These are phyloP conservation scores for Podospora pseudocomata DNA, from an alignment of 495 filamentous ascomycete species.

Conservation along the genomic window DNA sequence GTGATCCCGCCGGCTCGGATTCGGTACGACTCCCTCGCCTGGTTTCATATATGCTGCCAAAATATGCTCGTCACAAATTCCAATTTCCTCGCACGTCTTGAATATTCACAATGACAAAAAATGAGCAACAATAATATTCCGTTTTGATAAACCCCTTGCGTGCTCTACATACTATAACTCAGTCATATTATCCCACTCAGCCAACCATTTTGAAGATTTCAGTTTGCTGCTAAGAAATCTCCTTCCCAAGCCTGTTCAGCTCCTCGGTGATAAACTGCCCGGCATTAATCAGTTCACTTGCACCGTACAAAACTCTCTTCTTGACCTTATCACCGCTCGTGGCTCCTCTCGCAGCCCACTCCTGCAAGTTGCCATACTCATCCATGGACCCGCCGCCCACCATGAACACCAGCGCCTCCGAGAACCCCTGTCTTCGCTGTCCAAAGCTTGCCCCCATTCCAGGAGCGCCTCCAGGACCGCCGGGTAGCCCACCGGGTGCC, in stretches of 20 bases:
- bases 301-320: slow-evolving; percentile 88
- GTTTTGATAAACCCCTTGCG: background rate
- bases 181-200: background rate
- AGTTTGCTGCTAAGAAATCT: slow-evolving; percentile 33
- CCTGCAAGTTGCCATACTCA: slow-evolving; percentile 96
- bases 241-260: slow-evolving; percentile 68
- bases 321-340: slow-evolving; percentile 47
- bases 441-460: slow-evolving; percentile 88
- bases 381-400: slow-evolving; percentile 98
- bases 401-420: slow-evolving; percentile 93
- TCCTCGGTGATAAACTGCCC: slow-evolving; percentile 80
- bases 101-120: background rate
- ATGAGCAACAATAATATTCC: background rate
- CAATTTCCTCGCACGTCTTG: background rate
- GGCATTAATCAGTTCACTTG: slow-evolving; percentile 89
- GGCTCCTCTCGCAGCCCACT: slow-evolving; percentile 81
- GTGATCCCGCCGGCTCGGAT: background rate
- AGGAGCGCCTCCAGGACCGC: slow-evolving; percentile 41
- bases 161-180: background rate
- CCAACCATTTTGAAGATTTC: background rate
- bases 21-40: background rate
- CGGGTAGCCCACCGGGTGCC: slow-evolving; percentile 44
- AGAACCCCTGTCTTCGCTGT: slow-evolving; percentile 87
- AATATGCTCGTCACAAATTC: background rate
- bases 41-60: background rate